A percentile compares a stretch with the other conserved stretches of the same genome.
Conservation (phyloP, 352 stramenopile species). For the Globisporangium paddicum region DNA sequence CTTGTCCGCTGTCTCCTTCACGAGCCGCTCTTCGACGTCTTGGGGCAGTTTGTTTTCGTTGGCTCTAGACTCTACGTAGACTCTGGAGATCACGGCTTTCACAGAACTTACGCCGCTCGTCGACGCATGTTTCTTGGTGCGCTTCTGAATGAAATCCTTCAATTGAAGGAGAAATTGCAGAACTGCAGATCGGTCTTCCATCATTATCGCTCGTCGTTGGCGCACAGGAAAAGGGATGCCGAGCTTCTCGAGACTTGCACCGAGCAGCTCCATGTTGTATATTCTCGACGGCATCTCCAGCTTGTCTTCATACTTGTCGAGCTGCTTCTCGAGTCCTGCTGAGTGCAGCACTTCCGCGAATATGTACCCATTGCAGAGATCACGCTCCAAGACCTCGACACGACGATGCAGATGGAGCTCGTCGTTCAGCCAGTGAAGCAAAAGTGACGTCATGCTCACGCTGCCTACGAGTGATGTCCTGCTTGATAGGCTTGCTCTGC, state of each 20-base stretch:
- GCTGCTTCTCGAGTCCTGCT: slow-evolving; percentile 36
- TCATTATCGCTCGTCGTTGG: slow-evolving; percentile 51
- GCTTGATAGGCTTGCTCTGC: not conserved
- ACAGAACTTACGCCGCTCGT: not conserved
- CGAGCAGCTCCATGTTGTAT: slow-evolving; percentile 58
- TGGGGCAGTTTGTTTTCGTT: slow-evolving; percentile 5
- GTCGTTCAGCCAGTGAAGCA: slow-evolving; percentile 67
- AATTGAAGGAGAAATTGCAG: slow-evolving; percentile 59
- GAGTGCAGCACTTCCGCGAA: slow-evolving; percentile 55
- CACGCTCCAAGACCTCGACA: slow-evolving; percentile 47
- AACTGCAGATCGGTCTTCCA: slow-evolving; percentile 50
- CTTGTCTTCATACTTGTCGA: slow-evolving; percentile 44
- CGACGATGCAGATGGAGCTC: slow-evolving; percentile 43
- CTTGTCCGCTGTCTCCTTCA: slow-evolving; percentile 32
- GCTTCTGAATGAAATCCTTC: slow-evolving; percentile 41
- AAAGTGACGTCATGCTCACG: slow-evolving; percentile 42
- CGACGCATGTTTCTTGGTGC: slow-evolving; percentile 14
- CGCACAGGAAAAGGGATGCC: slow-evolving; percentile 38
- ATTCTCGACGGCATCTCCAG: slow-evolving; percentile 33
- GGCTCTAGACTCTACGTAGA: not conserved
- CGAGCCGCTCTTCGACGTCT: slow-evolving; percentile 59
- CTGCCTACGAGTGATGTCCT: too few relatives aligned
- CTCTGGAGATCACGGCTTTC: slow-evolving; percentile 7
- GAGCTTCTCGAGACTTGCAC: slow-evolving; percentile 26
- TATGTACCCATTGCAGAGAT: slow-evolving; percentile 68